Percentiles rank a stretch among this genome's conserved stretches.
Conservation (phyloP, 2,329 filamentous ascomycete species). For the Aspergillus fijiensis region DNA sequence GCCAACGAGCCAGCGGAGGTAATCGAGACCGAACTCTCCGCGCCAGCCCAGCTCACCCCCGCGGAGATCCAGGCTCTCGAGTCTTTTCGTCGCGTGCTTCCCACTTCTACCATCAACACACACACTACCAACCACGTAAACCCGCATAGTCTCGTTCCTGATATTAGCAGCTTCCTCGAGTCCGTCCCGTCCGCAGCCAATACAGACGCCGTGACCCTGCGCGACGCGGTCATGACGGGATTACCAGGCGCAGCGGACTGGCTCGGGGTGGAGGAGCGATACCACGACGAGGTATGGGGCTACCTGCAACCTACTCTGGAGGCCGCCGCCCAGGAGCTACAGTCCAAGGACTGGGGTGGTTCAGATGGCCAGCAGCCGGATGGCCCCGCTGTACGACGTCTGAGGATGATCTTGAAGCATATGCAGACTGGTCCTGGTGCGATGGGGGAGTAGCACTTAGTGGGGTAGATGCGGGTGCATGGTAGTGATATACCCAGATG, state of each 20-base stretch:
- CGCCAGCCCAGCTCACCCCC: slow-evolving; percentile 21
- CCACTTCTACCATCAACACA: background rate
- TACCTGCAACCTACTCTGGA: slow-evolving; percentile 57
- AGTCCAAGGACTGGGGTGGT: slow-evolving; percentile 30
- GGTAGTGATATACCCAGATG: too few relatives aligned
- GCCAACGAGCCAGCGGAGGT: slow-evolving; percentile 28
- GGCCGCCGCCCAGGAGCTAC: slow-evolving; percentile 58
- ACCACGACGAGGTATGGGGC: slow-evolving; percentile 66
- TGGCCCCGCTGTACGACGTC: slow-evolving; percentile 37
- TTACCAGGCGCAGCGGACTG: slow-evolving; percentile 35
- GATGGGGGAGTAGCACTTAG: too few relatives aligned
- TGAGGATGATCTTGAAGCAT: slow-evolving; percentile 43
- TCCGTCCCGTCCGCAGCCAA: slow-evolving; percentile 18
- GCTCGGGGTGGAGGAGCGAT: slow-evolving; percentile 37
- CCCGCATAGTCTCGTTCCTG: slow-evolving; percentile 32
- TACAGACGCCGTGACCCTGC: slow-evolving; percentile 21
- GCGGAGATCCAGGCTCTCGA: slow-evolving; percentile 33
- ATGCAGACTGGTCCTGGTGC: slow-evolving; percentile 27
- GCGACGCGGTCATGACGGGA: slow-evolving; percentile 31
- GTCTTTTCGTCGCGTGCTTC: slow-evolving; percentile 30
- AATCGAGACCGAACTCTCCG: slow-evolving; percentile 22
- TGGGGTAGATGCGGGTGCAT: too few relatives aligned
- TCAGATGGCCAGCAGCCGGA: slow-evolving; percentile 19
- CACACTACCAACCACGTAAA: slow-evolving; percentile 24
- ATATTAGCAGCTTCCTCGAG: slow-evolving; percentile 34